Base-by-base conservation (phyloP, 305 asterid genomes). In the Plantago coronopus region DNA sequence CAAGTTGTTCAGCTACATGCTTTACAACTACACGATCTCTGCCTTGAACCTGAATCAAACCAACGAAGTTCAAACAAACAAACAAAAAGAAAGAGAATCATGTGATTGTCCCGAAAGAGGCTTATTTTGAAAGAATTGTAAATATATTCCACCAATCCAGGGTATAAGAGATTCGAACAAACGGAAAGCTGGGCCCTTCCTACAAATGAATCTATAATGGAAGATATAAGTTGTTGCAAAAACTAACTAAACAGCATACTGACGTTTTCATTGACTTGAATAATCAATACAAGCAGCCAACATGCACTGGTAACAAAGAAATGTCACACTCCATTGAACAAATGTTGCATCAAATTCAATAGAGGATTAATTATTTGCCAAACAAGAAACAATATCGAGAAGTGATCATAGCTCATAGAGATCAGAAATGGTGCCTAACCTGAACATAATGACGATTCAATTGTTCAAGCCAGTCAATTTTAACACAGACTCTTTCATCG, bases 391-490 rank as follows among this genome's bases (percentile, higher is more conserved):
- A 21, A n/a, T 13, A 17, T 12, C 23, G 37, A 51, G 4, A 22
- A 51, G 38, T 31, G 29, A 22, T 22, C 57, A 51, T 23, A 23
- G 57, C 8, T 11, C 57, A 23, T 17, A 22, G 57, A 11, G 48
- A 55, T 66, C 46, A 54, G 34, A 47, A 54, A 22, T 50, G 57
- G 57, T 56, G 64, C 55, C 70, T 43, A 68, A 89, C 99, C 99
- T 94, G 99, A 72, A 87, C 75, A 73, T 87, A 94, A 21, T 88
- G 86, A 61, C 99, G 96, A 55, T 90, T 83, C 65, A 94, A 72
- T 77, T 94, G 99, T 78, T 86, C 97, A 27, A 94, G 88, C 95
- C 89, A 84, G 71, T 94, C 99, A 62, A 94, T 76, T 81, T 94
- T 90, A 69, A 90, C 94, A 48, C 93, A 91, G 74, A 86, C 95